Conservation (phyloP, 768 basidiomycete species). For the Rhizopogon vesiculosus region DNA sequence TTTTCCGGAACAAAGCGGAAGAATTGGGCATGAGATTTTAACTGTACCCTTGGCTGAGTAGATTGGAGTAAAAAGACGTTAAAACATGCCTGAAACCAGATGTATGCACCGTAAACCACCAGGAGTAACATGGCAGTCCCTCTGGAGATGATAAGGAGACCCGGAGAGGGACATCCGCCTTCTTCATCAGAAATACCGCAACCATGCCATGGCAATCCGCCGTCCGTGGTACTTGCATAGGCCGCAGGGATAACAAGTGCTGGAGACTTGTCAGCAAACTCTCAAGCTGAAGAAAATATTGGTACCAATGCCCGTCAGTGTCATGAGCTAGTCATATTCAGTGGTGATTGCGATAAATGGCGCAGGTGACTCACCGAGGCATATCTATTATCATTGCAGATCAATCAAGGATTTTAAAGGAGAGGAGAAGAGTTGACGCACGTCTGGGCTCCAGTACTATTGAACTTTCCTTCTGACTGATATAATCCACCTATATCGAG, state of each 20-base stretch:
- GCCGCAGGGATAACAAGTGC: constrained; percentile 91
- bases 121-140: constrained; percentile 78
- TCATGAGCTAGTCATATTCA: constrained; percentile 57
- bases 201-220: background rate
- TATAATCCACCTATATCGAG: constrained; percentile 57
- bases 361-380: constrained; percentile 29
- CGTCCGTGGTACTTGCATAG: constrained; percentile 48
- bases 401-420: background rate
- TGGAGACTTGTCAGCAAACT: constrained; percentile 16
- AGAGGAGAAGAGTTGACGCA: constrained; percentile 31
- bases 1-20: no score
- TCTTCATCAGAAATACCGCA: constrained; percentile 4
- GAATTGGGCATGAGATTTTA: constrained; percentile 65
- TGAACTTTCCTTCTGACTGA: constrained; percentile 66
- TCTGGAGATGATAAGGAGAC: constrained; percentile 70
- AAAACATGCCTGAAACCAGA: constrained; percentile 64
- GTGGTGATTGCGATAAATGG: background rate
- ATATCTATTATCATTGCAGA: constrained; percentile 18
- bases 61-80: background rate
- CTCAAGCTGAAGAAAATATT: constrained; percentile 7
- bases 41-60: constrained; percentile 33
- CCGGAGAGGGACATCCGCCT: constrained; percentile 25
- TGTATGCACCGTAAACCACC: constrained; percentile 66
- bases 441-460: constrained; percentile 85
- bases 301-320: constrained; percentile 80